These are phyloP conservation scores for Alternaria sp. DNA, from an alignment of 2,329 filamentous ascomycete genomes.

Conservation along the genomic window DNA sequence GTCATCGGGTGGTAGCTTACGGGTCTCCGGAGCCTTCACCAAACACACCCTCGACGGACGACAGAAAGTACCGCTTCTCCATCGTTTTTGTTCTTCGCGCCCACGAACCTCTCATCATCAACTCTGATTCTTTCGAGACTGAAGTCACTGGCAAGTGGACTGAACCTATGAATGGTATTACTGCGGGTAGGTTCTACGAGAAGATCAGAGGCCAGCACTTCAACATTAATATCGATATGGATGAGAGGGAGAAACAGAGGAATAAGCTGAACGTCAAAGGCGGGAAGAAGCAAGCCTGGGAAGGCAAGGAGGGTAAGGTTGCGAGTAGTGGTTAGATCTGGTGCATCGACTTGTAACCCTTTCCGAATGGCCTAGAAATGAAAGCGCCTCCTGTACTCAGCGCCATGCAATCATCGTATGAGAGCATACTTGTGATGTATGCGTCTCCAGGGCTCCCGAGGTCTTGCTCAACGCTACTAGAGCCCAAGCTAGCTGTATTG, in stretches of 20 bases:
- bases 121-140: constrained; percentile 37
- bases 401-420: no score
- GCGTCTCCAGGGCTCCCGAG: no score
- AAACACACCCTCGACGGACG: not conserved
- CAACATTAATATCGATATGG: constrained; percentile 45
- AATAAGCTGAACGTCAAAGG: not conserved
- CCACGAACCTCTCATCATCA: constrained; percentile 34
- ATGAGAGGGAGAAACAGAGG: constrained; percentile 44
- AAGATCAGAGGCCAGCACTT: constrained; percentile 41
- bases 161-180: constrained; percentile 30
- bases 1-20: constrained; percentile 46
- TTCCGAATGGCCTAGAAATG: no score
- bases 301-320: no score
- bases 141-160: constrained; percentile 37
- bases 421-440: not conserved
- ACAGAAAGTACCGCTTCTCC: constrained; percentile 38
- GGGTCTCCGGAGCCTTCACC: constrained; percentile 9
- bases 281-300: constrained; percentile 30
- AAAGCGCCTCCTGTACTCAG: no score
- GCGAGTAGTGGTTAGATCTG: not conserved
- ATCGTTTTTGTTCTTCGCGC: constrained; percentile 48
- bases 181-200: constrained; percentile 41
- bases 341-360: not conserved
- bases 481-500: not conserved
- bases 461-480: not conserved